A percentile compares a stretch with the other conserved stretches of the same genome.
Conservation (phyloP, 179 eudicot genomes). For the Amaranthus tricolor region DNA sequence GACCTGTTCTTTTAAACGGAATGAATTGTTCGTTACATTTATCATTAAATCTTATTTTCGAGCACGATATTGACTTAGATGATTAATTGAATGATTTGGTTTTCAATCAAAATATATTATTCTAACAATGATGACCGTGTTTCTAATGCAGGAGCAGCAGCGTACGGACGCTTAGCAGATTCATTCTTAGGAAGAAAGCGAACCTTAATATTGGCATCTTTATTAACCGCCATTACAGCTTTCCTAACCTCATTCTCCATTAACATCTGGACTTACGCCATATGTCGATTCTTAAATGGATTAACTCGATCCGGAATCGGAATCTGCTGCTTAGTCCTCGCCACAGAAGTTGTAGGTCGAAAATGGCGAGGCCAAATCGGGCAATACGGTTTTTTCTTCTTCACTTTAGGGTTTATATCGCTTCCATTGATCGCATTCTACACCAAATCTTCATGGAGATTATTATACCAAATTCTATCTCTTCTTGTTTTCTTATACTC, state of each 20-base stretch:
- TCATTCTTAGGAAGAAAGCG: constrained; percentile 45
- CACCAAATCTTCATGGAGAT: constrained; percentile 42
- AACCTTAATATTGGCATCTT: constrained; percentile 40
- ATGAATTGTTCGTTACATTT: too few species aligned
- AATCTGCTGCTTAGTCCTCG: constrained; percentile 43
- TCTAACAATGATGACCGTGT: too few species aligned
- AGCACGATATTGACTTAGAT: too few species aligned
- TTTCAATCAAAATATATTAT: too few species aligned
- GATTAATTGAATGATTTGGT: too few species aligned
- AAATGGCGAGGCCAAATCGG: constrained; percentile 54
- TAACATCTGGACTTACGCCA: constrained; percentile 42
- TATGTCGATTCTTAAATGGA: constrained; percentile 42
- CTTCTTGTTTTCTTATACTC: constrained; percentile 36
- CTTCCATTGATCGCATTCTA: constrained; percentile 45
- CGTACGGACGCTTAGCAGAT: constrained; percentile 48
- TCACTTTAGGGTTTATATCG: constrained; percentile 48
- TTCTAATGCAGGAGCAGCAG: constrained; percentile 40
- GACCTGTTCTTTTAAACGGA: too few species aligned
- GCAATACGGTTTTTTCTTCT: constrained; percentile 55
- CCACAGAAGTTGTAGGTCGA: constrained; percentile 50
- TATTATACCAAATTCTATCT: constrained; percentile 31
- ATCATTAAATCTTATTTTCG: too few species aligned
- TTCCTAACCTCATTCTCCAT: constrained; percentile 44
- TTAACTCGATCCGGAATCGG: constrained; percentile 53
- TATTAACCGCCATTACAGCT: constrained; percentile 34